Evolutionary conservation across 2,329 filamentous ascomycete species (phyloP).

Genomic region (Paracorniculantispora psalliotae): DNA sequence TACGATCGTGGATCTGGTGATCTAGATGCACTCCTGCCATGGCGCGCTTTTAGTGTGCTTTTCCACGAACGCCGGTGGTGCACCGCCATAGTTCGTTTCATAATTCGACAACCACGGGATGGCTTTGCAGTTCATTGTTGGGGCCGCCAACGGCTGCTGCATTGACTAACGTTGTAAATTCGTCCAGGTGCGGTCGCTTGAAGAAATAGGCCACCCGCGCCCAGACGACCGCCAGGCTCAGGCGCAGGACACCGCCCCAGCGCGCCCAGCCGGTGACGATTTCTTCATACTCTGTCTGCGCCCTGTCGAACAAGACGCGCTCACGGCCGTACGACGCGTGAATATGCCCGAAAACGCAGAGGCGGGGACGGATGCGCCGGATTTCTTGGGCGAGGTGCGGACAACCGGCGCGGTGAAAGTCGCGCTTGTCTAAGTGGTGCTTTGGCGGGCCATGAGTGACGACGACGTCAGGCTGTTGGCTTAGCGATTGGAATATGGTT

Average conservation of each 20-base stretch:
- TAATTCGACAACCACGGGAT: not conserved
- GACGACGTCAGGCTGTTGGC: slow-evolving; percentile 18
- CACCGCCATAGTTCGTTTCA: no score
- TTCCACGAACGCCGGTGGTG: no score
- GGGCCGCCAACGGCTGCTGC: not conserved
- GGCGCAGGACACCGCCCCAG: not conserved
- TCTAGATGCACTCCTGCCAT: no score
- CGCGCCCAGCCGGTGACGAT: not conserved
- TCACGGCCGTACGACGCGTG: not conserved
- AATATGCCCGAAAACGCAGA: not conserved
- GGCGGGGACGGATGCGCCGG: not conserved
- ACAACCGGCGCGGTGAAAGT: slow-evolving; percentile 22
- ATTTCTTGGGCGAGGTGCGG: slow-evolving; percentile 10
- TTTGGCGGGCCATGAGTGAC: slow-evolving; percentile 23
- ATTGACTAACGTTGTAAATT: not conserved
- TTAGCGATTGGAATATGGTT: not conserved
- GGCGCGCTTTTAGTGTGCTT: no score
- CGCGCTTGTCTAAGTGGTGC: slow-evolving; percentile 22
- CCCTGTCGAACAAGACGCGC: not conserved
- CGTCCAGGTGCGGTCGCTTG: not conserved
- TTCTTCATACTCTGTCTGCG: not conserved
- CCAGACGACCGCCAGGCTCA: not conserved
- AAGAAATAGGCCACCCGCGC: not conserved
- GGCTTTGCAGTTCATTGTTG: not conserved
- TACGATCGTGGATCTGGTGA: no score